Evolutionary conservation across 1,284 basidiomycete species (phyloP), one percentile per base, ranked within the genome.

Genomic region (Microbotryum lychnidis-dioicae): DNA sequence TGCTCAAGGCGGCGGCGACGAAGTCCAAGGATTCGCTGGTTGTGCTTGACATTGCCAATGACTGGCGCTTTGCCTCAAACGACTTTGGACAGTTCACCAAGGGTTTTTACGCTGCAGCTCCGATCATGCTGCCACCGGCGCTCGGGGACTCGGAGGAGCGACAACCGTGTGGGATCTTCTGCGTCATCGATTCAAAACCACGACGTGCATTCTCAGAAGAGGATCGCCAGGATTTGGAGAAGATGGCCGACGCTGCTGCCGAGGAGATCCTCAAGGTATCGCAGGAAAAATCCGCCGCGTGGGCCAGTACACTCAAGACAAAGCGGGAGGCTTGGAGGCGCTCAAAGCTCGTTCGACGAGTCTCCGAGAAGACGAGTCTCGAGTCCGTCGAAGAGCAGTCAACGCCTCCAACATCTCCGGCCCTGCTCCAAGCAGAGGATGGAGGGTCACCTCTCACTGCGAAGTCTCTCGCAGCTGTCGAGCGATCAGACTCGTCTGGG

Each of bases 81-180:
- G 57, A 60, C 27, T 66, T 64, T 42, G 64, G 56, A 7, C n/a
- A 56, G 4, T 66, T 64, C 54, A n/a, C 48, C 9, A 21, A 37
- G 1, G 67, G 67, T 16, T 66, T 68, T 48, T 68, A 68, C 56
- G 67, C 67, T 8, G 64, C 67, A 1, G 57, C 61, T 4, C 67
- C 67, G 4, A 64, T 68, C 55, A 60, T 58, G 46, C 50, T 64
- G 2, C 67, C 67, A 5, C 60, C 64, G 1, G 59, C 67, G 6
- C 48, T 66, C 31, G 67, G 64, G 46, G 67, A 68, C 50, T 56
- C 57, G 10, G 59, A 29, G 16, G 59, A 48, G 0, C 16, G n/a
- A 16, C 61, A 68, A 56, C 57, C 64, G 7, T 61, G 46, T 5
- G 67, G 64, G 23, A 63, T 66, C 29, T 64, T 68, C 51, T 68